Evolutionary conservation across 768 basidiomycete genomes (phyloP), one percentile per base, ranked within the genome.

Genomic region (Galerina marginata): DNA sequence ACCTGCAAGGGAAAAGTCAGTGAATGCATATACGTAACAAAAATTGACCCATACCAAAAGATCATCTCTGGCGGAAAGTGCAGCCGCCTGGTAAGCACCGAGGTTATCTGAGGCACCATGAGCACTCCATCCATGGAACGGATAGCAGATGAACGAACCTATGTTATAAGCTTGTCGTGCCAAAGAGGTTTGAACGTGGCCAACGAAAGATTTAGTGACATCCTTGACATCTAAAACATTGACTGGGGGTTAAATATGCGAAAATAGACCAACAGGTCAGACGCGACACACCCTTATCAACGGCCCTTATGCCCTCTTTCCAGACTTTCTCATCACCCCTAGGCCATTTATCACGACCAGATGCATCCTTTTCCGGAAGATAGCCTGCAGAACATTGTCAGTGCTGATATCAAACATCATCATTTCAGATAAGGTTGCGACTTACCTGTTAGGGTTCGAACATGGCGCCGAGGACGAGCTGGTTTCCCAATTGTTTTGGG

Each of bases 121-220:
- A 53, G 46, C 63, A 50, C 43, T 26, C 6, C 33, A 29, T 7
- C 55, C 43, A 40, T 42, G 40, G 46, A 15, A 53, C 54, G 42
- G 46, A 37, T 26, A 38, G 59, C 4, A 25, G 20, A 20, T 20
- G 25, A 37, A 38, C 75, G 33, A 71, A 79, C 90, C 89, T 53
- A 96, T 80, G 72, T 94, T 99, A 80, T 92, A 93, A 2, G 95
- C 85, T 72, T 95, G 93, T 48, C 95, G 88, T 5, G 94, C 94
- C 49, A 99, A 82, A 14, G 93, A 92, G 0, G 95, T 92, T 70
- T 94, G 92, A 23, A 93, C 91, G 69, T 94, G 92, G 68, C 85
- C 85, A 45, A 94, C 90, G 67, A 95, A 80, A 26, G 89, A 90
- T 69, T 83, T 87, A 9, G 90, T 88, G 72, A 94, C 86, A 11